A percentile compares a stretch with the other conserved stretches of the same genome.
These are phyloP conservation scores for Pichia sp. DNA, from an alignment of 1,139 yeast genomes.

Conservation along the genomic window DNA sequence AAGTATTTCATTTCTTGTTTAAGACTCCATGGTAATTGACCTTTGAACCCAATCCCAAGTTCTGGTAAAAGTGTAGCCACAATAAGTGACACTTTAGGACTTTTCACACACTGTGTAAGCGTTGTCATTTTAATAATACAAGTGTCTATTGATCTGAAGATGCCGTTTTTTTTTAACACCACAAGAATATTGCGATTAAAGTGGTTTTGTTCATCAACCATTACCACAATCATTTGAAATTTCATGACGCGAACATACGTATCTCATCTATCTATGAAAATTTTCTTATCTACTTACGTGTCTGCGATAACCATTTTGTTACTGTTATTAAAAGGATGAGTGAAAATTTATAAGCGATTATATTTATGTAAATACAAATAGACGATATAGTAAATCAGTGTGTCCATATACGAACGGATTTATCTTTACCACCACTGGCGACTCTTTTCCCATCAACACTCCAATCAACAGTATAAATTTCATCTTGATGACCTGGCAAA, in stretches of 20 bases:
- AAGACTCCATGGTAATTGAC: constrained; percentile 83
- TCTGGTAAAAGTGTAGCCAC: constrained; percentile 83
- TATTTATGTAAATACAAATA: too few relatives aligned
- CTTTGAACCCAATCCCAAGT: constrained; percentile 79
- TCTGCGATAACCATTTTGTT: too few relatives aligned
- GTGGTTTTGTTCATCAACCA: too few relatives aligned
- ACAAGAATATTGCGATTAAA: too few relatives aligned
- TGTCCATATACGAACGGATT: constrained; percentile 88
- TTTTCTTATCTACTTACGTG: too few relatives aligned
- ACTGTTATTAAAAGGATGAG: too few relatives aligned
- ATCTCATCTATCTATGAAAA: too few relatives aligned
- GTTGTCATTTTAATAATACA: constrained; percentile 7
- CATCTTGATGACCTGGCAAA: constrained; percentile 93
- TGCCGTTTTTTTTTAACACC: too few relatives aligned
- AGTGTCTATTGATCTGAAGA: too few relatives aligned
- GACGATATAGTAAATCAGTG: constrained; percentile 39
- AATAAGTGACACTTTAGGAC: constrained; percentile 48
- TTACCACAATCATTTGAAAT: too few relatives aligned
- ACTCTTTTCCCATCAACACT: constrained; percentile 89
- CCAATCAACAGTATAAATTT: constrained; percentile 98
- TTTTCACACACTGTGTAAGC: constrained; percentile 2
- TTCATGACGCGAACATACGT: too few relatives aligned
- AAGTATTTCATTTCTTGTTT: constrained; percentile 82
- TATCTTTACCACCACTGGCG: constrained; percentile 96
- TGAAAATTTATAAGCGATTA: too few relatives aligned